Evolutionary conservation across 2,329 filamentous ascomycete genomes (phyloP).

Genomic region (Chrysoporthe austroafricana): DNA sequence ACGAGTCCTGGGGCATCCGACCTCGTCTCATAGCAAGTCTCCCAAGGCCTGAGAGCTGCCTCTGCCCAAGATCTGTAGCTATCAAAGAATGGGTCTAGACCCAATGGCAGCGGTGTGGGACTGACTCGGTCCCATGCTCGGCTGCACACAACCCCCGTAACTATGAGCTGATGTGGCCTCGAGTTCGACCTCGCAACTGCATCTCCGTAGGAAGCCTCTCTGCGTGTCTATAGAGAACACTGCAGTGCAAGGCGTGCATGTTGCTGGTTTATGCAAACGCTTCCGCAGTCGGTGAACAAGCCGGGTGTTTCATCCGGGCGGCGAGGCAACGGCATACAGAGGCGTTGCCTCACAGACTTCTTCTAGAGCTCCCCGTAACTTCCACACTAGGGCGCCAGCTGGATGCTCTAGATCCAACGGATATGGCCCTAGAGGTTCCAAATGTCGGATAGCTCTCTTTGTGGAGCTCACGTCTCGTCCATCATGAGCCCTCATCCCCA

Average conservation of each 20-base stretch:
- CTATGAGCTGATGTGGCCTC: neutral
- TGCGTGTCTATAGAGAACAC: neutral
- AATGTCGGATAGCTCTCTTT: neutral
- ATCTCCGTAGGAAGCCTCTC: neutral
- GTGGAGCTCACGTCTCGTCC: neutral
- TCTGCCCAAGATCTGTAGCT: neutral
- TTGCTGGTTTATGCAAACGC: neutral
- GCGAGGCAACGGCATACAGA: neutral
- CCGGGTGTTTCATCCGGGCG: neutral
- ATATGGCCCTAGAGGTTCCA: neutral
- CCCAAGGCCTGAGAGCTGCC: neutral
- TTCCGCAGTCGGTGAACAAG: neutral
- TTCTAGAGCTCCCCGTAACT: neutral
- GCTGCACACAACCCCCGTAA: neutral
- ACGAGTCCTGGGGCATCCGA: neutral
- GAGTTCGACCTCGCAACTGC: neutral
- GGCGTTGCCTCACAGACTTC: neutral
- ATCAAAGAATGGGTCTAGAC: neutral
- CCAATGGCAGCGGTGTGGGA: neutral
- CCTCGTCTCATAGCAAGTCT: neutral
- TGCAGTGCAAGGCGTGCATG: neutral
- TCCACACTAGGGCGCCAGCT: neutral
- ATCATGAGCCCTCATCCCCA: slow-evolving; percentile 5
- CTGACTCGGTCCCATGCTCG: slow-evolving; percentile 1
- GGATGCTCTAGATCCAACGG: neutral